These are phyloP conservation scores for Suillus subaureus DNA, from an alignment of 768 basidiomycete species.

Conservation along the genomic window DNA sequence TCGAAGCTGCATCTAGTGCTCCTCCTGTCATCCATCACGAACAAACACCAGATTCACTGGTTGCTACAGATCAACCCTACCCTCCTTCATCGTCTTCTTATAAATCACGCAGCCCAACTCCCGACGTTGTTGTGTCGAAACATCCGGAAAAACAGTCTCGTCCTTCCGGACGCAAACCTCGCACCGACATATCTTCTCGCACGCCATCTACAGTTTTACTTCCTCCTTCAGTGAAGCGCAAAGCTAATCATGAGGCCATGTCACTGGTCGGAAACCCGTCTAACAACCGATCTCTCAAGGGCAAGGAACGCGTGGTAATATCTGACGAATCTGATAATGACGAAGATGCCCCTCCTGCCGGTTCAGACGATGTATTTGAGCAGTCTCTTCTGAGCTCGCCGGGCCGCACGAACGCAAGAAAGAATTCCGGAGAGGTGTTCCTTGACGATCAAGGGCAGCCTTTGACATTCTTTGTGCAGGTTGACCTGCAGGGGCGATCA, in stretches of 20 bases:
- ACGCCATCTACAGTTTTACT: conserved; percentile 10
- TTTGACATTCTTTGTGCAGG: conserved; percentile 64
- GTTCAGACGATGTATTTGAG: conserved; percentile 11
- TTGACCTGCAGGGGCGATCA: conserved; percentile 60
- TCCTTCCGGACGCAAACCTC: conserved; percentile 11
- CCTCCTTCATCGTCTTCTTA: conserved; percentile 9
- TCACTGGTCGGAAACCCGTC: conserved; percentile 20
- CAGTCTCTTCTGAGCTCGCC: neutral
- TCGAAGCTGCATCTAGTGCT: conserved; percentile 7
- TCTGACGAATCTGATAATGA: conserved; percentile 18
- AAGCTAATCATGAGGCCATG: conserved; percentile 10
- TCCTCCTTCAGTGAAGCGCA: conserved; percentile 23
- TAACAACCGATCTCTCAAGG: conserved; percentile 27
- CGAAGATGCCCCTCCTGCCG: conserved; percentile 17
- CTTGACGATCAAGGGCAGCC: conserved; percentile 42
- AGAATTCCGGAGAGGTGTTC: conserved; percentile 44
- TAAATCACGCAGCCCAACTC: neutral
- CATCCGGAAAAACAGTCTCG: neutral
- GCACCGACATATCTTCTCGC: conserved; percentile 9
- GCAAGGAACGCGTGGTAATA: conserved; percentile 27
- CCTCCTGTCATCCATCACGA: neutral
- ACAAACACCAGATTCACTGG: neutral
- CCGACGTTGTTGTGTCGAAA: neutral
- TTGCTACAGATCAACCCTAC: neutral
- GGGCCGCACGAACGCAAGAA: conserved; percentile 13